phyloP scores from a whole-genome alignment of 163 green algal genomes.

The Chlorella variabilis region DNA sequence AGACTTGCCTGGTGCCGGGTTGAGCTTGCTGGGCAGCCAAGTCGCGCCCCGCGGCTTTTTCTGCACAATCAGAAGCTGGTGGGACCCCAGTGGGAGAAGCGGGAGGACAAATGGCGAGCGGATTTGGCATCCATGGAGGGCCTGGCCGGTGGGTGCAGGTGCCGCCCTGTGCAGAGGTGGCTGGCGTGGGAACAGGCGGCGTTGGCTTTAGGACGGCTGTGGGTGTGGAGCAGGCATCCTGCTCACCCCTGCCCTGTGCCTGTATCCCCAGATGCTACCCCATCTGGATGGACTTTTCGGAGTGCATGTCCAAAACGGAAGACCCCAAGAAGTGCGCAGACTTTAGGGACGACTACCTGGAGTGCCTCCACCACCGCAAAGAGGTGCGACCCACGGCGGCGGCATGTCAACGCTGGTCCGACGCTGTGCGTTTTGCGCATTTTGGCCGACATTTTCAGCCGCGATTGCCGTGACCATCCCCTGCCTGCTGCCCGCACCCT shows the following conservation, averaged over 20 bases:
- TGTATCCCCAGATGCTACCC: slow-evolving; percentile 72
- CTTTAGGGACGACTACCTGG: slow-evolving; percentile 89
- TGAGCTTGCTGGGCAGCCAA: no score
- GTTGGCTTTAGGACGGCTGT: no score
- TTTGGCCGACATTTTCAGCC: no score
- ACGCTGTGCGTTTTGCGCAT: no score
- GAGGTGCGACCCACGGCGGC: slow-evolving; percentile 64
- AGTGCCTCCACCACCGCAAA: slow-evolving; percentile 91
- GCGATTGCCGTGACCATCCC: no score
- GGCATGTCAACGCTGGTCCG: no score
- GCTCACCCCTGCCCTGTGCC: neutral
- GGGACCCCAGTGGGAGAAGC: neutral
- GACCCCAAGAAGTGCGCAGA: slow-evolving; percentile 74
- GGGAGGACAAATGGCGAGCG: no score
- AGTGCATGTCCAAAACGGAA: slow-evolving; percentile 83
- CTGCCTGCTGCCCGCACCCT: no score
- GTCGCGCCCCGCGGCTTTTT: neutral
- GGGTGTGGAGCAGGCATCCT: no score
- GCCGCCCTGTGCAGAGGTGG: no score
- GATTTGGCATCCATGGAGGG: slow-evolving; percentile 61
- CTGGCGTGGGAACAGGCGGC: no score
- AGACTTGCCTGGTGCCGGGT: no score
- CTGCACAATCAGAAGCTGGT: neutral
- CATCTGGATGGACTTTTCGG: slow-evolving; percentile 83
- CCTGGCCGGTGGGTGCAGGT: slow-evolving; percentile 49